Percentiles rank a stretch among this genome's conserved stretches.
Evolutionary conservation across 257 asterid genomes (phyloP).

Genomic region (Fraxinus pennsylvanica): DNA sequence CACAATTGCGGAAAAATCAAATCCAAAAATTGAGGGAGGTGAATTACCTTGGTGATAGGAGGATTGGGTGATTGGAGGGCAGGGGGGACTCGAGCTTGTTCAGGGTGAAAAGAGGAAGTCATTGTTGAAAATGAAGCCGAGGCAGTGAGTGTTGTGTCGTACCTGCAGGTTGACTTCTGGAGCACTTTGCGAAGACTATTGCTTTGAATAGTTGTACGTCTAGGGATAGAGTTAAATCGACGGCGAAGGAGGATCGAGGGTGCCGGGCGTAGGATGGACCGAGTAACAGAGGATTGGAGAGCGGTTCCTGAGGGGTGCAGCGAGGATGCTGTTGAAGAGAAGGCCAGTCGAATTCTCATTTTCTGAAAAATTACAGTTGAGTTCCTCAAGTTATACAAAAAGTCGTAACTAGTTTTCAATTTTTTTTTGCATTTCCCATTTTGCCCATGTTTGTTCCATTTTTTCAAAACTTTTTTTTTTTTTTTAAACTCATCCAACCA

Average conservation of each 20-base stretch:
- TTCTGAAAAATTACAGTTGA: not conserved
- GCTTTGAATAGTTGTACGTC: conserved; percentile 23
- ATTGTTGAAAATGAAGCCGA: conserved; percentile 54
- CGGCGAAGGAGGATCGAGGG: conserved; percentile 32
- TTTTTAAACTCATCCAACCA: no score
- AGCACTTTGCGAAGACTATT: not conserved
- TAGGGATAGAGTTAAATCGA: conserved; percentile 23
- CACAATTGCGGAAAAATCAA: not conserved
- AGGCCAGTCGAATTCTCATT: conserved; percentile 32
- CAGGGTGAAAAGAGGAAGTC: conserved; percentile 63
- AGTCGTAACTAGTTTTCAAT: not conserved
- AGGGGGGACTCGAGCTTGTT: conserved; percentile 76
- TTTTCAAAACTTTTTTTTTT: no score
- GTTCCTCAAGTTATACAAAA: not conserved
- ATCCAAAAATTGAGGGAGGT: not conserved
- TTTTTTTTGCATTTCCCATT: no score
- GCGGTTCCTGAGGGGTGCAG: not conserved
- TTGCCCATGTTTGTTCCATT: no score
- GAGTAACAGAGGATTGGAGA: conserved; percentile 38
- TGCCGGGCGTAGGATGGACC: conserved; percentile 33
- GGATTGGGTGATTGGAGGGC: conserved; percentile 56
- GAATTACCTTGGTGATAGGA: conserved; percentile 57
- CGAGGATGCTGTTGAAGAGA: conserved; percentile 32
- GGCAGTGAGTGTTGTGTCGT: conserved; percentile 22
- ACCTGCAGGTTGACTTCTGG: conserved; percentile 28